Base-by-base conservation (phyloP, 306 rosid species). In the Vigna hirtella region DNA sequence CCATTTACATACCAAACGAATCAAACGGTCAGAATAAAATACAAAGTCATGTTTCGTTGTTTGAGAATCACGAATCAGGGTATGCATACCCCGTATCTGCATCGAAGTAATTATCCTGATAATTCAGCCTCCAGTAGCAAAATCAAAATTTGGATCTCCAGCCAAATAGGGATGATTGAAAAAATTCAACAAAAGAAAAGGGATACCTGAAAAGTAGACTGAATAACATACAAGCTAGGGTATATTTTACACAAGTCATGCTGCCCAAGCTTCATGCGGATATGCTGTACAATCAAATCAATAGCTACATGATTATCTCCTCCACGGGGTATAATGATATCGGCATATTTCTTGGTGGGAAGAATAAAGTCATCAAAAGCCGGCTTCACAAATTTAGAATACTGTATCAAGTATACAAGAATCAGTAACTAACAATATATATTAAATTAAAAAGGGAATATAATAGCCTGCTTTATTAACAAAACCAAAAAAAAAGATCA, bases 31-130 rank as follows among this genome's bases (percentile, higher is more conserved):
- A 26, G 98, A 78, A 84, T 96, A 96, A 84, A 96, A 96, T 65
- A 96, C 87, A 85, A 93, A 96, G 87, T 96, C 99, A 90, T 96
- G 97, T 81, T 91, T 96, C 4, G 90, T 96, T 66, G 93, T 96
- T 75, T 90, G 88, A 84, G 93, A 80, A 86, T 96, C 98, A 34
- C 99, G 97, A 78, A 96, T 81, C 69, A 96, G 90, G 83, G 99
- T 93, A 82, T 96, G 99, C 99, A 96, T 96, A 32, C 99, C 98
- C 76, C 97, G 87, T 63, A 95, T 93, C 99, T 95, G 93, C 85
- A 93, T 3, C 62, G 53, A 16, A 67, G 38, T 50, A 82, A 69
- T 70, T 47, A 76, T 36, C 24, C 9, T 58, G 55, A 49, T 47
- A 26, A 72, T 65, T 83, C n/a, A 80, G 74, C 52, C 68, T 18